Conservation (phyloP, 371 early-diverging fungal species). For the Phascolomyces articulosus region DNA sequence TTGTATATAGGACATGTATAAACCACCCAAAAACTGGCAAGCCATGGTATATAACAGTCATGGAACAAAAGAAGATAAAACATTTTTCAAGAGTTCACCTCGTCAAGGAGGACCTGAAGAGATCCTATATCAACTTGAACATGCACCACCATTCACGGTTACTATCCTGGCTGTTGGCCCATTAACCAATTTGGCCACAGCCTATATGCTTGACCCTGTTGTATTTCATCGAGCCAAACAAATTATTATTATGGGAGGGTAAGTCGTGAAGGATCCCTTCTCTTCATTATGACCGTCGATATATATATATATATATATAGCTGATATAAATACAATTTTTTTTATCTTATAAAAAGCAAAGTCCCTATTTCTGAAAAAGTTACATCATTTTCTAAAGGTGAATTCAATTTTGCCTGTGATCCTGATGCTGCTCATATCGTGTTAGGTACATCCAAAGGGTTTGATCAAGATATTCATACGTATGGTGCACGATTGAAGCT, state of each 20-base stretch:
- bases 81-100: conserved; percentile 33
- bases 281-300: no score
- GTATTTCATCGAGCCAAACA: conserved; percentile 50
- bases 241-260: conserved; percentile 57
- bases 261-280: no score
- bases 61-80: neutral
- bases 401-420: conserved; percentile 59
- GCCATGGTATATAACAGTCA: conserved; percentile 13
- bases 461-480: conserved; percentile 14
- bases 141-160: conserved; percentile 48
- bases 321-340: no score
- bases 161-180: conserved; percentile 57
- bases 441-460: conserved; percentile 36
- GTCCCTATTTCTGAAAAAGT: no score
- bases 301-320: no score
- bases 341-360: no score
- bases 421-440: conserved; percentile 53
- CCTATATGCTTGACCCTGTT: conserved; percentile 46
- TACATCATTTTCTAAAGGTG: conserved; percentile 22
- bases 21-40: conserved; percentile 28
- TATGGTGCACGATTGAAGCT: conserved; percentile 12
- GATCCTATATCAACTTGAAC: conserved; percentile 44
- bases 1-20: neutral
- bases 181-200: conserved; percentile 56
- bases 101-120: conserved; percentile 47